These are phyloP conservation scores for Artemisia annua DNA, from an alignment of 129 eudicot species.

Conservation along the genomic window DNA sequence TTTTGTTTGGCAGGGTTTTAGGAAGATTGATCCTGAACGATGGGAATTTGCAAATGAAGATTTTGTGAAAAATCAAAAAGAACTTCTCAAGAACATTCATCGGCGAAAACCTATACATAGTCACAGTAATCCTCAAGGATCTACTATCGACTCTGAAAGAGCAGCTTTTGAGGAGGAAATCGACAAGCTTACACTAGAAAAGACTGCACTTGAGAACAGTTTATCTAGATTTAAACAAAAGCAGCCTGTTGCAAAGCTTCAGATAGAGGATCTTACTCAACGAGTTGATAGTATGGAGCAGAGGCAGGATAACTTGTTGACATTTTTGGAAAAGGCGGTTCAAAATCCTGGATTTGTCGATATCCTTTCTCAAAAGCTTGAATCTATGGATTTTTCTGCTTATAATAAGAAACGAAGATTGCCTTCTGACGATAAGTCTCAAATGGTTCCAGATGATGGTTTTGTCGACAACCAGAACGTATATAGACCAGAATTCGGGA, in stretches of 20 bases:
- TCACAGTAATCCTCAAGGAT: slow-evolving; percentile 20
- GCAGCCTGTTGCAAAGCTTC: slow-evolving; percentile 7
- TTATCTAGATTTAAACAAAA: neutral
- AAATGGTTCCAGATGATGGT: neutral
- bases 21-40: slow-evolving; percentile 21
- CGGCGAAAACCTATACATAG: slow-evolving; percentile 11
- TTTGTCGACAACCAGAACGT: neutral
- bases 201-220: slow-evolving; percentile 5
- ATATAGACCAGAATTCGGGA: neutral
- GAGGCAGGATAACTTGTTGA: slow-evolving; percentile 14
- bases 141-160: slow-evolving; percentile 6
- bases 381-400: slow-evolving; percentile 12
- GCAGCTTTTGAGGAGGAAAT: slow-evolving; percentile 18
- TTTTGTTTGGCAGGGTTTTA: slow-evolving; percentile 14
- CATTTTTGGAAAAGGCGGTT: slow-evolving; percentile 6
- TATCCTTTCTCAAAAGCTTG: slow-evolving; percentile 15
- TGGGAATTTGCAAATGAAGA: slow-evolving; percentile 18
- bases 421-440: slow-evolving; percentile 3
- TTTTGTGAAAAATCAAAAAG: slow-evolving; percentile 15
- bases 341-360: slow-evolving; percentile 8
- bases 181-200: slow-evolving; percentile 5
- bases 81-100: neutral
- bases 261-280: neutral
- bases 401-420: slow-evolving; percentile 21
- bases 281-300: slow-evolving; percentile 5